Percentiles rank a stretch among this genome's conserved stretches.
Conservation (phyloP, 352 stramenopile species). For the Saprolegnia diclina region DNA sequence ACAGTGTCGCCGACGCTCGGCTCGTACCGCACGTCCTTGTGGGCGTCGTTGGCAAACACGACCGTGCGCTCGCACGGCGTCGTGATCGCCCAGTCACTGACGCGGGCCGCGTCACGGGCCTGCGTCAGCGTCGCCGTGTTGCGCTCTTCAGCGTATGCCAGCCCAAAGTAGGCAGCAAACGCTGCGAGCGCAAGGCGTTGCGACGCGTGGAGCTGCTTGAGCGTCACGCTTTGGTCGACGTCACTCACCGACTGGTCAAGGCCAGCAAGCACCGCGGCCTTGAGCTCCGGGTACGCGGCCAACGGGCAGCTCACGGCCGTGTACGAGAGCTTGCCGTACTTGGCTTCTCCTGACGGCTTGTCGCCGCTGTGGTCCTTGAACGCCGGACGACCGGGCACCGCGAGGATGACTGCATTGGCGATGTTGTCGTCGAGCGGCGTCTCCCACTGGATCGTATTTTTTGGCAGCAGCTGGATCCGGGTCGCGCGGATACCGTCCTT, state of each 20-base stretch:
- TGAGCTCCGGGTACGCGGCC: constrained; percentile 55
- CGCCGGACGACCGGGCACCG: constrained; percentile 35
- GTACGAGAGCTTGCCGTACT: constrained; percentile 42
- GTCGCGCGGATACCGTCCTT: constrained; percentile 46
- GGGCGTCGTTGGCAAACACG: constrained; percentile 56
- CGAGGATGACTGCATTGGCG: constrained; percentile 39
- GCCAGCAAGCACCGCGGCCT: constrained; percentile 36
- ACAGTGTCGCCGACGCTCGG: constrained; percentile 57
- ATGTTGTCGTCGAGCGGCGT: constrained; percentile 37
- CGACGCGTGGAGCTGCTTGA: constrained; percentile 47
- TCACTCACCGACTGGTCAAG: constrained; percentile 37
- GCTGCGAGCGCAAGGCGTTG: constrained; percentile 56
- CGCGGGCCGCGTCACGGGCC: constrained; percentile 14
- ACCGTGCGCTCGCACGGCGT: constrained; percentile 29
- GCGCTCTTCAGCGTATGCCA: constrained; percentile 35
- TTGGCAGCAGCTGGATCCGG: constrained; percentile 51
- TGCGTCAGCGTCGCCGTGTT: constrained; percentile 31
- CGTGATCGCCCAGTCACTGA: background rate
- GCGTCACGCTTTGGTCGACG: constrained; percentile 23
- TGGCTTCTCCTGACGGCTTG: constrained; percentile 32
- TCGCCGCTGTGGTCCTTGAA: constrained; percentile 30
- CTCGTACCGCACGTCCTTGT: constrained; percentile 61
- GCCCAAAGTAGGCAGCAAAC: constrained; percentile 56
- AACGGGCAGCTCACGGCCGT: constrained; percentile 35
- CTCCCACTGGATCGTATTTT: constrained; percentile 63